Evolutionary conservation across 495 filamentous ascomycete species (phyloP), one percentile per base, ranked within the genome.

Genomic region (Neurospora hispaniola): DNA sequence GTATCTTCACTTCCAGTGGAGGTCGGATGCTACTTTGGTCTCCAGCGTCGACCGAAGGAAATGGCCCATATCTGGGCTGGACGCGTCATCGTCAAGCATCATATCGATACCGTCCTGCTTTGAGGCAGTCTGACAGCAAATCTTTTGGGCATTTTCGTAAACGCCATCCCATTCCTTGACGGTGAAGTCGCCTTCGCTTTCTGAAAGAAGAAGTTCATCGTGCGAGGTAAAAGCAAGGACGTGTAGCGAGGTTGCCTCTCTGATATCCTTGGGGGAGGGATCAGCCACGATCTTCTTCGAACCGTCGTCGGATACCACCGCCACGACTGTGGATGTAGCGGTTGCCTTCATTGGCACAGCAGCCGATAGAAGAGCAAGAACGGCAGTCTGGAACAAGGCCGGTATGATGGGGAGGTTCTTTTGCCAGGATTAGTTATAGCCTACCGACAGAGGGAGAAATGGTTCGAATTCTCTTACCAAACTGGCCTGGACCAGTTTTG

Each of bases 121-220:
- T 46, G 78, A 43, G 23, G 73, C 71, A 31, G 79, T 74, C 38
- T 82, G 84, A 73, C 87, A 89, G 81, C 93, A 97, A 59, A 88
- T 86, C 38, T 81, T 78, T 75, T 88, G 83, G 41, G 91, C 93
- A 69, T 84, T 83, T 76, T 91, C 85, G 78, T 88, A 89, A 6
- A 91, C 88, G 23, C 84, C 82, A 70, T 94, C 90, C 93, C 94
- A 97, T 43, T 88, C 90, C 44, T 91, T 88, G 72, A 92, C 85
- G 27, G 87, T 88, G 76, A 97, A 98, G 41, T 82, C 81, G 0
- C 95, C 95, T 76, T 94, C 88, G 78, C 93, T 96, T 79, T 97
- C 91, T 42, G 88, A 90, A 54, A 97, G 80, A 20, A 97, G 81
- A 41, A 97, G 80, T 70, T 93, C 91, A 20, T 90, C 88, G 70